Evolutionary conservation across 371 early-diverging fungal genomes (phyloP), one percentile per base, ranked within the genome.

Genomic region (Mortierella sp.): DNA sequence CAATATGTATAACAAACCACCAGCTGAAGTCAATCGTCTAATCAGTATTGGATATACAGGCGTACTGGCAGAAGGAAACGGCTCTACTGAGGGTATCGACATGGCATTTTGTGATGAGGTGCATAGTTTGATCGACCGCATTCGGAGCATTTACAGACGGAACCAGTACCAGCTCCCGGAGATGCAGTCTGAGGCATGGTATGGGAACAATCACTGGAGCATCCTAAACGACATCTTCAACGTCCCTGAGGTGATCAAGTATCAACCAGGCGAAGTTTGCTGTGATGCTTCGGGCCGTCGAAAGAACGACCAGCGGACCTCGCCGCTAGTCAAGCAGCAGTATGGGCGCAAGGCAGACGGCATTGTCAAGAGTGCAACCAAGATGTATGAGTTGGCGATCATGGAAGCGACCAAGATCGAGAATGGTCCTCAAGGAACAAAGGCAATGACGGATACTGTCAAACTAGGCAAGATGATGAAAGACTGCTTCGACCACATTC

Each of bases 391-490:
- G 44, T 19, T 53, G 44, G 43, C 16, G 10, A 43, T 34, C 16
- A 43, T 60, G 6, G 46, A 60, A 17, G 46, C 19, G 19, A 34
- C 46, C 44, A 60, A 53, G 43, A 22, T 53, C 9, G 60, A 60
- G 44, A 46, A 60, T 21, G 60, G 53, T 21, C 31, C 47, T n/a
- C 51, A 52, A n/a, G 45, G 53, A 21, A 43, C 53, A n/a, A 60
- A 60, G 22, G 60, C 53, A 3, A 43, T 52, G 34, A 43, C 27
- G 1, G 53, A 52, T 22, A 44, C 53, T 2, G 21, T 53, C 5
- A 60, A 60, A 24, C 60, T 60, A 7, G 40, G 28, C 17, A 60
- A 52, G 29, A 34, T 52, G 43, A 52, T 60, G 53, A 60, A 60
- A 34, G 60, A 60, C 45, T 21, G 3, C 10, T 45, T 43, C 27